Evolutionary conservation across 768 basidiomycete species (phyloP).

Genomic region (Rickenella mellea): DNA sequence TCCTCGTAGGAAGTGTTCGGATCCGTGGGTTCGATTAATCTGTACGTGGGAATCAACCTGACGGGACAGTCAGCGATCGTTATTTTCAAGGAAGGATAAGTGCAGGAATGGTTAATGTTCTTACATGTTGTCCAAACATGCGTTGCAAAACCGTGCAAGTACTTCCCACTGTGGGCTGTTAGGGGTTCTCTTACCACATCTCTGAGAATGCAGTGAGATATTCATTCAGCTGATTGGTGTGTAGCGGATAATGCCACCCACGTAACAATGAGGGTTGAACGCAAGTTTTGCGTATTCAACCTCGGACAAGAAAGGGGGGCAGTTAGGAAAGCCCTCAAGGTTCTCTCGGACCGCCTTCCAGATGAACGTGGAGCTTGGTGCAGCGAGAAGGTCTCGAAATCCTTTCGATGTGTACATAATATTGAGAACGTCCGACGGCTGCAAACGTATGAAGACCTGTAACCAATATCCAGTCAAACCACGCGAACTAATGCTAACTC

Average conservation of each 20-base stretch:
- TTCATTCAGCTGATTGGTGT: neutral
- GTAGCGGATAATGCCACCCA: neutral
- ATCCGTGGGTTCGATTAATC: too few species aligned
- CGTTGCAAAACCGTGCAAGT: slow-evolving; percentile 7
- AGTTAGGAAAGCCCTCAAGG: slow-evolving; percentile 9
- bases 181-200: slow-evolving; percentile 7
- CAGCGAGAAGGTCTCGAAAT: slow-evolving; percentile 10
- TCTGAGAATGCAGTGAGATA: neutral
- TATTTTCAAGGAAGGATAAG: too few species aligned
- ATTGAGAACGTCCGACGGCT: slow-evolving; percentile 10
- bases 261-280: slow-evolving; percentile 11
- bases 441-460: slow-evolving; percentile 8
- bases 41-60: too few species aligned
- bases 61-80: too few species aligned
- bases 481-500: slow-evolving; percentile 9
- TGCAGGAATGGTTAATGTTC: too few species aligned
- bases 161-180: slow-evolving; percentile 7
- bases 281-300: slow-evolving; percentile 10
- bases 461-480: neutral
- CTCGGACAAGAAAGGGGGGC: slow-evolving; percentile 9
- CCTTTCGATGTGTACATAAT: slow-evolving; percentile 7
- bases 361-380: slow-evolving; percentile 1
- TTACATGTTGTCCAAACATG: neutral
- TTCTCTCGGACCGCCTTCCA: slow-evolving; percentile 8
- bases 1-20: too few species aligned